phyloP scores from a whole-genome alignment of 495 filamentous ascomycete species.

The Aspergillus nidulans region DNA sequence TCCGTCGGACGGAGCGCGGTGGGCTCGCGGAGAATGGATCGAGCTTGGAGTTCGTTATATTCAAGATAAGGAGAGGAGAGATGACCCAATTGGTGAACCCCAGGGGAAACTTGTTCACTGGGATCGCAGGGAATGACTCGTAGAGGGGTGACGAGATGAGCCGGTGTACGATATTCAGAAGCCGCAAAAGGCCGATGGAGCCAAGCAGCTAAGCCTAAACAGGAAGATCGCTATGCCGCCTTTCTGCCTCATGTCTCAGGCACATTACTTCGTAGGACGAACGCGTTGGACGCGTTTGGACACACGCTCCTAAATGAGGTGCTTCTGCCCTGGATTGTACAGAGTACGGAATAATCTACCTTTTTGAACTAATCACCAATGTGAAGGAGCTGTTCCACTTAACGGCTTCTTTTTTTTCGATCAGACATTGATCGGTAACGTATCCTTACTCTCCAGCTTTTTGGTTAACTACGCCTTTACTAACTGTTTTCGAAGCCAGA shows the following conservation, averaged over 20 bases:
- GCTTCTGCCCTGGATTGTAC: neutral
- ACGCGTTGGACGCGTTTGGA: conserved; percentile 38
- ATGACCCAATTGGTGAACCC: conserved; percentile 22
- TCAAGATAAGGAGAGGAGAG: conserved; percentile 14
- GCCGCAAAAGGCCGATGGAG: conserved; percentile 44
- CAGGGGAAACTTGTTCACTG: conserved; percentile 21
- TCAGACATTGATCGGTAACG: conserved; percentile 2
- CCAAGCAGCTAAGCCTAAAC: conserved; percentile 23
- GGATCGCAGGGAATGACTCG: conserved; percentile 17
- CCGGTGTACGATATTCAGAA: conserved; percentile 42
- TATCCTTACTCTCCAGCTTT: neutral
- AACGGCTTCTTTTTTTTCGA: neutral
- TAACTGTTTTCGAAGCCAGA: conserved; percentile 6
- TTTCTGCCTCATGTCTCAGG: conserved; percentile 24
- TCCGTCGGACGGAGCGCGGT: conserved; percentile 14
- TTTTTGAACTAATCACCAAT: neutral
- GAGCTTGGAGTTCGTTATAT: conserved; percentile 5
- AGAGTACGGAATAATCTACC: neutral
- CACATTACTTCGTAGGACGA: conserved; percentile 7
- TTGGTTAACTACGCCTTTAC: neutral
- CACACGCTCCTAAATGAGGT: neutral
- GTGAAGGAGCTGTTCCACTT: too few relatives aligned
- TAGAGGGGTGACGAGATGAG: conserved; percentile 35
- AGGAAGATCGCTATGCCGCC: conserved; percentile 23
- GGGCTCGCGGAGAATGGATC: conserved; percentile 4